These are phyloP conservation scores for Escallonia herrerae DNA, from an alignment of 129 eudicot genomes.

Conservation along the genomic window DNA sequence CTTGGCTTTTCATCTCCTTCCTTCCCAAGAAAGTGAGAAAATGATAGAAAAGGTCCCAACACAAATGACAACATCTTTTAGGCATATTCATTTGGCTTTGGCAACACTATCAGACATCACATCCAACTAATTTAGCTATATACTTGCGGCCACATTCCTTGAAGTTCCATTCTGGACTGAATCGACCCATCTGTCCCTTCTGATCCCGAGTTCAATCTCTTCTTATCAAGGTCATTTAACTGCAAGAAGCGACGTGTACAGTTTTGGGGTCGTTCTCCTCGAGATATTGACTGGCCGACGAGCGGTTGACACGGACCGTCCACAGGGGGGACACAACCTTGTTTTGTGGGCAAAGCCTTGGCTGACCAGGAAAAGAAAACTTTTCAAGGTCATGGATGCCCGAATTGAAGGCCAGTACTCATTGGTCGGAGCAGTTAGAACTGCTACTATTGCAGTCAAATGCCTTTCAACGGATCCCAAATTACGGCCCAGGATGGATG, in stretches of 20 bases:
- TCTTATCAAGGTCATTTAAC: conserved; percentile 73
- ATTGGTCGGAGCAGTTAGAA: conserved; percentile 33
- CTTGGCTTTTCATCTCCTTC: too few relatives aligned
- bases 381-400: conserved; percentile 60
- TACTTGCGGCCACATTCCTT: too few relatives aligned
- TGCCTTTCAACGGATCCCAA: conserved; percentile 62
- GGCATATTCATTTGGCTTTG: too few relatives aligned
- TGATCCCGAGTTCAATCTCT: background rate
- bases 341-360: conserved; percentile 80
- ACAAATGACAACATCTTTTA: background rate
- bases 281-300: conserved; percentile 79
- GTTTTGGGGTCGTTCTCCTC: conserved; percentile 88
- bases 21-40: too few relatives aligned
- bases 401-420: conserved; percentile 73
- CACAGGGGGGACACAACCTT: conserved; percentile 60
- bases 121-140: too few relatives aligned
- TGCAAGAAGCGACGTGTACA: conserved; percentile 74
- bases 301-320: conserved; percentile 62
- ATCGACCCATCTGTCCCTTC: background rate
- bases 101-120: too few relatives aligned
- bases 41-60: too few relatives aligned
- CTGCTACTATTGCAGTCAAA: conserved; percentile 58
- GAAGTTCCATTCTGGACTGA: background rate
- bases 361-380: conserved; percentile 48
- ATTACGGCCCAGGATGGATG: conserved; percentile 57